Conservation (phyloP, 208 protist species). For the Acanthamoeba sp. region DNA sequence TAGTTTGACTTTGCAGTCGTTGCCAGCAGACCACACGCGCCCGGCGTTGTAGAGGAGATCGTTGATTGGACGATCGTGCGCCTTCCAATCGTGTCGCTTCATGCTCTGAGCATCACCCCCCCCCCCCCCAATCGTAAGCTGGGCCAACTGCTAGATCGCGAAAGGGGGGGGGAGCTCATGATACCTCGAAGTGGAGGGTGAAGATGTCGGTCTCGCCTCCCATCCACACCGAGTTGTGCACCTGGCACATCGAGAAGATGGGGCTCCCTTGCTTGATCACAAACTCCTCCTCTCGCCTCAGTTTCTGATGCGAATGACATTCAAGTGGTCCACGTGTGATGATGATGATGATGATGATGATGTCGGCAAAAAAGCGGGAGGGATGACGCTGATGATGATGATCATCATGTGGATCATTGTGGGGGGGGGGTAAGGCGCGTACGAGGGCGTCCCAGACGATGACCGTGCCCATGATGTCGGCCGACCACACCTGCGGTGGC, state of each 20-base stretch:
- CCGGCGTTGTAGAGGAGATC: neutral
- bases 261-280: conserved; percentile 33
- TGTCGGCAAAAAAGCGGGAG: too few relatives aligned
- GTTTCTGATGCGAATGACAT: too few relatives aligned
- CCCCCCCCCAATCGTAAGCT: neutral
- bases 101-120: neutral
- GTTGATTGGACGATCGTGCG: conserved; percentile 26
- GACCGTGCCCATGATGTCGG: neutral
- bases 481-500: neutral
- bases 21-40: conserved; percentile 18
- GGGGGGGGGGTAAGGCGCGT: too few relatives aligned
- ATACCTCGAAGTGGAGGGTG: conserved; percentile 5
- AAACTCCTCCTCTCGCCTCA: neutral
- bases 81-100: neutral
- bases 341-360: too few relatives aligned
- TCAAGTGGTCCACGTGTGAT: too few relatives aligned
- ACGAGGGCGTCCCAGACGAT: conserved; percentile 4
- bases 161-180: too few relatives aligned
- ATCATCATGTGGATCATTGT: too few relatives aligned
- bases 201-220: conserved; percentile 1
- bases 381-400: too few relatives aligned
- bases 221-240: conserved; percentile 8
- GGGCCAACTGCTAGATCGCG: too few relatives aligned
- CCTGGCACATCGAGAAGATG: conserved; percentile 17
- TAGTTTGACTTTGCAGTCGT: conserved; percentile 26